Evolutionary conservation across 306 rosid species (phyloP), one percentile per base, ranked within the genome.

Genomic region (Quercus engelmannii): DNA sequence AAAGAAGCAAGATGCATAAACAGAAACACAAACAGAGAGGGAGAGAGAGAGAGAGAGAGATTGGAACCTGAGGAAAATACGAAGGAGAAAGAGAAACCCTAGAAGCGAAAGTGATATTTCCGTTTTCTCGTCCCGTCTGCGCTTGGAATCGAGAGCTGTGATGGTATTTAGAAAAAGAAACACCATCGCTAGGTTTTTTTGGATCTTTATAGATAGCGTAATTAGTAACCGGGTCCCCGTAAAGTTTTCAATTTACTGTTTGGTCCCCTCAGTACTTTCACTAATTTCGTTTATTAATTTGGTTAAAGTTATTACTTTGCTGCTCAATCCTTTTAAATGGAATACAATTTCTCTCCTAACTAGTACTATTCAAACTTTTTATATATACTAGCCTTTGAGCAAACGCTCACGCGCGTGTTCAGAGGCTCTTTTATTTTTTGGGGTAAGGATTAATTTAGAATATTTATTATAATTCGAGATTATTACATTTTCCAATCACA

Each of bases 61-160:
- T 82, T 82, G 76, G 77, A 63, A 83, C 78, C 80, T 62, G 82
- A 41, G 64, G 81, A 11, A 14, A 67, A 31, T 26, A 62, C 23
- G 57, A 23, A 20, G 73, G 8, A 17, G 75, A 88, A 5, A 2
- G 67, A 35, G 54, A 83, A 86, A 82, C 92, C 90, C 92, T 84
- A 83, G 89, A 87, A 56, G 80, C 83, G 0, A 10, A 52, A 70
- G 21, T 2, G 43, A 25, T 20, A 35, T 6, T 10, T 8, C 46
- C 14, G 49, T 46, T 17, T 46, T 1, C 73, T 31, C 77, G 74
- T 68, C 14, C 38, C 5, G 54, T 49, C 15, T 49, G 54, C 54
- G 54, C 54, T 49, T 12, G 17, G 54, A 49, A 49, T 49, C 15
- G 54, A 0, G 15, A 49, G 54, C 54, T 7, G 2, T 41, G 54